phyloP scores from a whole-genome alignment of 2,329 filamentous ascomycete genomes.

The Bipolaris gigantea region DNA sequence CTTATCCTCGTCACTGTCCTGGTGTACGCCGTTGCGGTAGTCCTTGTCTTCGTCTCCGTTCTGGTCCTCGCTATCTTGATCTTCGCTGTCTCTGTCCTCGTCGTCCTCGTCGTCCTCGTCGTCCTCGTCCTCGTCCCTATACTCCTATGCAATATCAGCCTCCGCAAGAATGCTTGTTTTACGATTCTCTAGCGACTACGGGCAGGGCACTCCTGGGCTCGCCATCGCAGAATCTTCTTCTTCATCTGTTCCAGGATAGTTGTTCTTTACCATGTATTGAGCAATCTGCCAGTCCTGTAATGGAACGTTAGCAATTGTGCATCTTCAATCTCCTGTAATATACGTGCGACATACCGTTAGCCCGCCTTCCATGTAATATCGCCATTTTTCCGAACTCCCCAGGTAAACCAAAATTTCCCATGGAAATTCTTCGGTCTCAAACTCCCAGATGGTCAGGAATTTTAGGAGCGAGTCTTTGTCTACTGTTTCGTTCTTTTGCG shows the following conservation, averaged over 20 bases:
- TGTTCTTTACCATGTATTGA: conserved; percentile 16
- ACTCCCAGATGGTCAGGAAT: conserved; percentile 24
- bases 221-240: conserved; percentile 1
- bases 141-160: conserved; percentile 4
- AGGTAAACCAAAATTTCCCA: conserved; percentile 23
- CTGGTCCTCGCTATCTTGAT: not conserved
- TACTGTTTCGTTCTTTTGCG: conserved; percentile 4
- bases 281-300: conserved; percentile 16
- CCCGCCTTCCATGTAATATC: conserved; percentile 15
- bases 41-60: no score
- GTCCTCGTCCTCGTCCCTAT: not conserved
- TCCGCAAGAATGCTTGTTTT: conserved; percentile 1
- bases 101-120: not conserved
- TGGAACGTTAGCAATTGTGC: not conserved
- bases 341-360: conserved; percentile 6
- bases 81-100: not conserved
- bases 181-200: conserved; percentile 1
- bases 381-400: conserved; percentile 18
- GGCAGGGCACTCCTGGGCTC: conserved; percentile 7
- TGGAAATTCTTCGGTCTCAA: conserved; percentile 17
- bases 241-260: conserved; percentile 14
- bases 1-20: no score
- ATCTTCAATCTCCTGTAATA: no score
- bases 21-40: no score
- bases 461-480: conserved; percentile 8